Evolutionary conservation across 306 rosid species (phyloP).

Genomic region (Cucurbita moschata): DNA sequence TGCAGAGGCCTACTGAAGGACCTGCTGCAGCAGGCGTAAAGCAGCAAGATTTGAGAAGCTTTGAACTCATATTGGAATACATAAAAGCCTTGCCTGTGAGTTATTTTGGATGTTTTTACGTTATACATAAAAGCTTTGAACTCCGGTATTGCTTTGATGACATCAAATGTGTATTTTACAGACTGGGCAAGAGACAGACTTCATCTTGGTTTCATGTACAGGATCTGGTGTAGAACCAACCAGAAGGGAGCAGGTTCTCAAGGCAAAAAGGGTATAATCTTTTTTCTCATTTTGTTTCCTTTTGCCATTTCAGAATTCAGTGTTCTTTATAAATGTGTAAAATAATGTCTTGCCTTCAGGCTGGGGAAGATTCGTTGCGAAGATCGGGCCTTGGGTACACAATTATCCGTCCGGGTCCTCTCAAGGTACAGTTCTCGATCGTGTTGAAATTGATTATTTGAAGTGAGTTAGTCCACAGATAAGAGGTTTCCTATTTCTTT

Average conservation of each 20-base stretch:
- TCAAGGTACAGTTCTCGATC: slow-evolving; percentile 43
- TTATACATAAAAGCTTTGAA: background rate
- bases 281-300: slow-evolving; percentile 15
- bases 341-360: slow-evolving; percentile 25
- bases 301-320: background rate
- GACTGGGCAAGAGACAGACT: slow-evolving; percentile 96
- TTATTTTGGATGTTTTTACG: slow-evolving; percentile 1
- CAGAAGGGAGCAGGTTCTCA: slow-evolving; percentile 92
- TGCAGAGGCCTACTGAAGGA: slow-evolving; percentile 58
- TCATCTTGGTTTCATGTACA: slow-evolving; percentile 87
- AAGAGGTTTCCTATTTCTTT: background rate
- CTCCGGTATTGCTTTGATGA: too few relatives aligned
- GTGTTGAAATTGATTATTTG: background rate
- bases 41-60: slow-evolving; percentile 83
- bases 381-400: slow-evolving; percentile 97
- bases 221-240: slow-evolving; percentile 84
- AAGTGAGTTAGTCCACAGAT: background rate
- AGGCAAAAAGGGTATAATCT: slow-evolving; percentile 69
- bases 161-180: slow-evolving; percentile 25
- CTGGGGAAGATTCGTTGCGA: slow-evolving; percentile 90
- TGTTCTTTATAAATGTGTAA: background rate
- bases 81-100: slow-evolving; percentile 94
- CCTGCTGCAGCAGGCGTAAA: slow-evolving; percentile 22
- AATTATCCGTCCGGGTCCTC: slow-evolving; percentile 88
- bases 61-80: slow-evolving; percentile 77